These are phyloP conservation scores for Fraxinus xanthoxyloides DNA, from an alignment of 305 asterid genomes.

Conservation along the genomic window DNA sequence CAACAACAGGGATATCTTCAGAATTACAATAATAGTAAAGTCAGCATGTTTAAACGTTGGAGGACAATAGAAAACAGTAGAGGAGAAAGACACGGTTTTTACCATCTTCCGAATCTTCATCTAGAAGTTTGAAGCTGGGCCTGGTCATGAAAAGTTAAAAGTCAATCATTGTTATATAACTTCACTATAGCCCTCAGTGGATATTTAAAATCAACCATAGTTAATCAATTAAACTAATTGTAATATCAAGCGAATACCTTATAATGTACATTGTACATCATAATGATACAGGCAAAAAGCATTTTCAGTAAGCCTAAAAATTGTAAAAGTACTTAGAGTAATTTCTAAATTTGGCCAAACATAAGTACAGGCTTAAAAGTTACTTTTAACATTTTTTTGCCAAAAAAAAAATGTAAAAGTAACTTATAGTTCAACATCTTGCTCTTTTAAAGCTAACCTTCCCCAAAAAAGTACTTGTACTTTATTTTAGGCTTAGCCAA, in stretches of 20 bases:
- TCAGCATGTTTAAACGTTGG: slow-evolving; percentile 20
- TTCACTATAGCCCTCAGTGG: not conserved
- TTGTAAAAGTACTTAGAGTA: not conserved
- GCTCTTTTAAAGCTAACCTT: not conserved
- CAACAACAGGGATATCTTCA: slow-evolving; percentile 45
- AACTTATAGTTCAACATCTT: not conserved
- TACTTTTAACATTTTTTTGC: not conserved
- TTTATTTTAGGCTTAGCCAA: not conserved
- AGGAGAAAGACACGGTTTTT: slow-evolving; percentile 22
- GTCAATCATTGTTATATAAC: slow-evolving; percentile 1
- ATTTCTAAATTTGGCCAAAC: not conserved
- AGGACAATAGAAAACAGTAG: slow-evolving; percentile 23
- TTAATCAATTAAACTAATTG: not conserved
- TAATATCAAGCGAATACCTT: not conserved
- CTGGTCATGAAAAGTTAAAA: slow-evolving; percentile 43
- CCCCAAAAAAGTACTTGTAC: not conserved
- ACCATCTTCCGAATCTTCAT: slow-evolving; percentile 76
- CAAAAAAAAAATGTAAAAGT: not conserved
- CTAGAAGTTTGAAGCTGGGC: slow-evolving; percentile 91
- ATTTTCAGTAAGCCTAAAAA: not conserved
- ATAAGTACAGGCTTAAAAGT: not conserved
- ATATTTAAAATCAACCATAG: slow-evolving; percentile 6
- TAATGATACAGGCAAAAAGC: not conserved
- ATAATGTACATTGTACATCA: slow-evolving; percentile 1
- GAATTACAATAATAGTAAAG: slow-evolving; percentile 21